These are phyloP conservation scores for Kwoniella sp. DNA, from an alignment of 768 basidiomycete species.

Conservation along the genomic window DNA sequence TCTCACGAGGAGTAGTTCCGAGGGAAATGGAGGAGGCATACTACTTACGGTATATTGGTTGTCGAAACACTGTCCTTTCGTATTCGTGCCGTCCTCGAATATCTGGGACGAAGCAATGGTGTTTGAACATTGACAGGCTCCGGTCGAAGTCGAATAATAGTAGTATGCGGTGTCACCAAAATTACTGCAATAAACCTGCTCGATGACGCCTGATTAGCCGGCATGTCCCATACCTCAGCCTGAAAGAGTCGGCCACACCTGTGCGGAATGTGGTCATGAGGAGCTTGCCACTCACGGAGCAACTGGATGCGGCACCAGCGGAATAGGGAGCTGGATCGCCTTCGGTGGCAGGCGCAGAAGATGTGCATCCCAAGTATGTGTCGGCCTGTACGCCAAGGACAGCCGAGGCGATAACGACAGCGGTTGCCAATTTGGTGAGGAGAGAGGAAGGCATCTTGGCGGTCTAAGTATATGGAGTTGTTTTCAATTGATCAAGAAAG, in stretches of 20 bases:
- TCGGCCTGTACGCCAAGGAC: not conserved
- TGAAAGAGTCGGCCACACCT: too few relatives aligned
- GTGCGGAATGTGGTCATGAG: too few relatives aligned
- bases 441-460: not conserved
- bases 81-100: not conserved
- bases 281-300: not conserved
- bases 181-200: not conserved
- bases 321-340: not conserved
- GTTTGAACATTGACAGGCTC: not conserved
- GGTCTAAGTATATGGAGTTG: too few relatives aligned
- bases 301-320: not conserved
- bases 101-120: not conserved
- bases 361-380: not conserved
- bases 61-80: not conserved
- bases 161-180: not conserved
- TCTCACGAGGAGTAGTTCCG: too few relatives aligned
- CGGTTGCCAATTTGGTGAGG: not conserved
- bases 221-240: too few relatives aligned
- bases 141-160: not conserved
- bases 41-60: not conserved
- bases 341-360: not conserved
- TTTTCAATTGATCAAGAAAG: too few relatives aligned
- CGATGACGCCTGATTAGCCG: too few relatives aligned
- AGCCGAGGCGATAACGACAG: not conserved
- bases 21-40: not conserved